Evolutionary conservation across 345 rosid species (phyloP).

Genomic region (Salix udensis): DNA sequence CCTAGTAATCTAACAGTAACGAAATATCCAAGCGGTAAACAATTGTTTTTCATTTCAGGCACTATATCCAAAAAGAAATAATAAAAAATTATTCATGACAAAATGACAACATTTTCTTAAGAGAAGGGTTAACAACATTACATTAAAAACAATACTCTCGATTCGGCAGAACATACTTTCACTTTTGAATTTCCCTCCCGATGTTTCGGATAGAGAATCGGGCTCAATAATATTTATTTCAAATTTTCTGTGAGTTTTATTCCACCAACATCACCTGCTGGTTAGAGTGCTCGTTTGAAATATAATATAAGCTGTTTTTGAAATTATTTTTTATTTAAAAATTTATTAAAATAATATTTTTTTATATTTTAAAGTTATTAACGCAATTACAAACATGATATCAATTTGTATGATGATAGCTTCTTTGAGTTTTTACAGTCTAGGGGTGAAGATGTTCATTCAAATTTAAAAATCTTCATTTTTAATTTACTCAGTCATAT

Average conservation of each 20-base stretch:
- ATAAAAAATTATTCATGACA: background rate
- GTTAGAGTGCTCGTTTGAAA: too few species aligned
- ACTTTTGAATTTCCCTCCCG: slow-evolving; percentile 11
- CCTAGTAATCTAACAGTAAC: too few species aligned
- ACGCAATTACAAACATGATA: too few species aligned
- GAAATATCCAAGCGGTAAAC: background rate
- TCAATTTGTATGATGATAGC: background rate
- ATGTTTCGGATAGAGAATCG: background rate
- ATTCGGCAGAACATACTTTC: background rate
- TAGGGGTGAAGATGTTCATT: background rate
- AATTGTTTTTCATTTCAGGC: too few species aligned
- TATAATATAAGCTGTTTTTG: too few species aligned
- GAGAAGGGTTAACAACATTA: too few species aligned
- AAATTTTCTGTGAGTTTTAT: background rate
- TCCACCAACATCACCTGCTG: slow-evolving; percentile 2
- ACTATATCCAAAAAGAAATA: too few species aligned
- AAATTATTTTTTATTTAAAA: too few species aligned
- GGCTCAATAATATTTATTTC: background rate
- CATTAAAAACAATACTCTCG: background rate
- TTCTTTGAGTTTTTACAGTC: background rate
- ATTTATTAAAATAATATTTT: background rate
- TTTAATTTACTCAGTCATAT: background rate
- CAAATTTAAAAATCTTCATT: background rate
- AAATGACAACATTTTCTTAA: too few species aligned
- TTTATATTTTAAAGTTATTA: too few species aligned